Evolutionary conservation across 768 basidiomycete species (phyloP), one percentile per base, ranked within the genome.

Genomic region (Clavaria fumosa): DNA sequence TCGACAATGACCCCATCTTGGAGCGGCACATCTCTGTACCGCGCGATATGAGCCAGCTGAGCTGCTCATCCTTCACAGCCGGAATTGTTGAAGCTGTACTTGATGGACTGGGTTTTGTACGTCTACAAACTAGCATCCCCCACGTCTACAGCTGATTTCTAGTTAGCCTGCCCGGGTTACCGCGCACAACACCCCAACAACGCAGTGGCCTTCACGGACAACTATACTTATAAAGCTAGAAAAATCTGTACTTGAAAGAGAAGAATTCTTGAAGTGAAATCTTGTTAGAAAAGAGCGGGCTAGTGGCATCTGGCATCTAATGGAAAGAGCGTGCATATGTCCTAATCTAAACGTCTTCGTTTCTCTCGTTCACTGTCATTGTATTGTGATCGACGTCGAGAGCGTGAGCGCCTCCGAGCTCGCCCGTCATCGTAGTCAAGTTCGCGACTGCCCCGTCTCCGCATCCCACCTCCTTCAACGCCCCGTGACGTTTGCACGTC

Each of bases 181-280:
- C 0, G 90, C 93, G 0, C 95, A 97, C 53, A 79, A 78, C 40
- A 93, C 95, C 1, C 82, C 90, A 4, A 86, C 71, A 0, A 62
- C 78, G 7, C 76, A 81, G 41, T 72, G 67, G 50, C 86, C 91
- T 3, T 72, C 75, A 35, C 72, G 90, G 37, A 95, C 81, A 4
- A 93, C 91, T n/a, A 90, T 99, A 40, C 71, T 99, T 37, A 93
- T 99, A 62, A 97, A 97, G 60, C 64, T 97, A 43, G 89, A 96
- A 58, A 78, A 77, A 50, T 78, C 78, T 40, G 93, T 96, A 34
- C 63, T 99, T 51, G 89, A 93, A 47, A 73, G 95, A 31, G 95
- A 99, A 61, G 83, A 88, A 53, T 66, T 83, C n/a, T 56, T 90
- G 52, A 89, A 86, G 63, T 78, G 62, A 62, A 26, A 11, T 22